Conservation (phyloP, 2,329 filamentous ascomycete genomes). For the Alternaria tenuissima region DNA sequence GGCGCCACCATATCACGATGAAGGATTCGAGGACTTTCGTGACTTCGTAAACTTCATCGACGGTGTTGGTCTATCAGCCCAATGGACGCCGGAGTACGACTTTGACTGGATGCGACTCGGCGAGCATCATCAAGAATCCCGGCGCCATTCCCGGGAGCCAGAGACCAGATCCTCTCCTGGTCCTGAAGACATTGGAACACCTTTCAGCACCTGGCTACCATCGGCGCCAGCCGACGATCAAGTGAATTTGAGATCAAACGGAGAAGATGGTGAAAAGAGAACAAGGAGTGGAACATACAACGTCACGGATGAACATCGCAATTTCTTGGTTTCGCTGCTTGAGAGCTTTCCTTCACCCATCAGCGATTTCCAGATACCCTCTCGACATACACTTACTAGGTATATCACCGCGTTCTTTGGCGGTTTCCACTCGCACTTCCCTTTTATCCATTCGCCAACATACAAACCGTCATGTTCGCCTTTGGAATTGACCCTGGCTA, state of each 20-base stretch:
- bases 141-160: constrained; percentile 30
- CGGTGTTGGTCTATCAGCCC: constrained; percentile 41
- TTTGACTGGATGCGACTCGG: constrained; percentile 38
- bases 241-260: constrained; percentile 31
- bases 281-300: constrained; percentile 32
- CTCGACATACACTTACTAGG: constrained; percentile 40
- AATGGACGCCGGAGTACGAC: constrained; percentile 44
- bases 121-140: constrained; percentile 28
- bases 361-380: constrained; percentile 39
- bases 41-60: constrained; percentile 47
- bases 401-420: constrained; percentile 44
- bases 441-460: constrained; percentile 45
- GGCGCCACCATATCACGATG: constrained; percentile 26
- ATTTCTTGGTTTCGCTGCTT: constrained; percentile 31
- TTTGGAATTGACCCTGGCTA: constrained; percentile 42
- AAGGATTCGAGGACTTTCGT: constrained; percentile 42
- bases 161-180: constrained; percentile 24
- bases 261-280: constrained; percentile 28
- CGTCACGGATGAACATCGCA: constrained; percentile 39
- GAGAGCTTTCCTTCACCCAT: constrained; percentile 30
- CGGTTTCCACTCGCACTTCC: constrained; percentile 46
- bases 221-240: constrained; percentile 41
- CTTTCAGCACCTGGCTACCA: constrained; percentile 43
- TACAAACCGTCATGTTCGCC: constrained; percentile 43
- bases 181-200: constrained; percentile 41